phyloP scores from a whole-genome alignment of 768 basidiomycete species.

The Tephrocybe sp. region DNA sequence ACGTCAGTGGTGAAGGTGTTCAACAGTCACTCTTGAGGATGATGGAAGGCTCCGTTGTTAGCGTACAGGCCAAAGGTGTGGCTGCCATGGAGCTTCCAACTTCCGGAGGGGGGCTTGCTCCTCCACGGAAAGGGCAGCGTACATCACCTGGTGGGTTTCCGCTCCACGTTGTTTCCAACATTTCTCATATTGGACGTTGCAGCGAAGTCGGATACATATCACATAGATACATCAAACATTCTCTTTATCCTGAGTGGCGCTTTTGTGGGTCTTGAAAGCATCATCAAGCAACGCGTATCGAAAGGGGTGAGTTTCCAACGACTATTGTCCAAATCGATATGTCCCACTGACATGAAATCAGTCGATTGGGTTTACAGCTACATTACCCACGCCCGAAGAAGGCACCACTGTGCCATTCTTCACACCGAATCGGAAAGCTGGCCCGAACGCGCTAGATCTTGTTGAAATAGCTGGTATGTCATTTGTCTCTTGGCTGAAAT shows the following conservation, averaged over 20 bases:
- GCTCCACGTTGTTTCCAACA: not conserved
- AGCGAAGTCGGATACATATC: constrained; percentile 65
- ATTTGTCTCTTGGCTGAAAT: not conserved
- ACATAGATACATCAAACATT: constrained; percentile 86
- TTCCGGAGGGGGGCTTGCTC: constrained; percentile 39
- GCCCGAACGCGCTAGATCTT: constrained; percentile 56
- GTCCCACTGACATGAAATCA: constrained; percentile 25
- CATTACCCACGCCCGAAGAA: constrained; percentile 37
- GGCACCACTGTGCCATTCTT: constrained; percentile 61
- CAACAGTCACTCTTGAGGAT: constrained; percentile 91
- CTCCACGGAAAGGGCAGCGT: constrained; percentile 48
- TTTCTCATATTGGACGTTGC: constrained; percentile 6
- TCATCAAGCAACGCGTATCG: constrained; percentile 76
- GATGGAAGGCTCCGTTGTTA: constrained; percentile 89
- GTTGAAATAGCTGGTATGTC: constrained; percentile 67
- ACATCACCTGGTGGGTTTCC: constrained; percentile 35
- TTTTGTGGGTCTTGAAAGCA: constrained; percentile 85
- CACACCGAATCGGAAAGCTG: constrained; percentile 63
- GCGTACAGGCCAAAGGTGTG: constrained; percentile 72
- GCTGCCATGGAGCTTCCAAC: constrained; percentile 41
- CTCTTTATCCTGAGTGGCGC: constrained; percentile 96
- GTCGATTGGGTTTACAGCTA: constrained; percentile 84
- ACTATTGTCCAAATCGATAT: not conserved
- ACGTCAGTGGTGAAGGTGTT: constrained; percentile 95
- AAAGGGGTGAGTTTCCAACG: constrained; percentile 68